Conservation (phyloP, 176 grass and related monocot genomes). For the Carex littledalei region DNA sequence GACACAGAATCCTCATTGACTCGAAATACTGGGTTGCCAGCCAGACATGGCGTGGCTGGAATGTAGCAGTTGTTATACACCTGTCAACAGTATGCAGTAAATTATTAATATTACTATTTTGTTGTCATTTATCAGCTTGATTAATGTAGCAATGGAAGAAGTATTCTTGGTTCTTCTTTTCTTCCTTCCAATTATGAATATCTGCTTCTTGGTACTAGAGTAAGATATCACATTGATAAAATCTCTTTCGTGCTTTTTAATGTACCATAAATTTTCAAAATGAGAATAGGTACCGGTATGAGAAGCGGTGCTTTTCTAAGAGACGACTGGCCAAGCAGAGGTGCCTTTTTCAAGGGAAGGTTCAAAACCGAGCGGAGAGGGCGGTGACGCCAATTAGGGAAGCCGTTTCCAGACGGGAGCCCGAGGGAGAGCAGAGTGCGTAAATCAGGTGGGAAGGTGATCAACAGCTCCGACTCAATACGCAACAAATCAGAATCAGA, state of each 20-base stretch:
- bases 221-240: background rate
- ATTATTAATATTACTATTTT: background rate
- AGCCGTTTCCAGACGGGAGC: conserved; percentile 43
- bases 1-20: conserved; percentile 50
- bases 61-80: conserved; percentile 48
- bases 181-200: background rate
- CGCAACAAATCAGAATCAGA: conserved; percentile 44
- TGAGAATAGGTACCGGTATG: conserved; percentile 18
- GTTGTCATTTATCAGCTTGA: background rate
- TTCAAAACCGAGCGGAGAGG: background rate
- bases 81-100: background rate
- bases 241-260: background rate
- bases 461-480: conserved; percentile 48
- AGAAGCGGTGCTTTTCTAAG: conserved; percentile 24
- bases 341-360: background rate
- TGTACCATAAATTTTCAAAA: background rate
- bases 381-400: conserved; percentile 46
- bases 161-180: background rate
- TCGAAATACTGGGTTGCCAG: conserved; percentile 68
- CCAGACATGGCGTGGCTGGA: conserved; percentile 51
- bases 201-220: background rate
- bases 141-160: background rate
- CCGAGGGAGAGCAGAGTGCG: conserved; percentile 51
- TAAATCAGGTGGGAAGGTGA: conserved; percentile 55
- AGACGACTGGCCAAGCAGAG: background rate